Conservation (phyloP, 2,329 filamentous ascomycete genomes). For the Pseudogymnoascus sp. region DNA sequence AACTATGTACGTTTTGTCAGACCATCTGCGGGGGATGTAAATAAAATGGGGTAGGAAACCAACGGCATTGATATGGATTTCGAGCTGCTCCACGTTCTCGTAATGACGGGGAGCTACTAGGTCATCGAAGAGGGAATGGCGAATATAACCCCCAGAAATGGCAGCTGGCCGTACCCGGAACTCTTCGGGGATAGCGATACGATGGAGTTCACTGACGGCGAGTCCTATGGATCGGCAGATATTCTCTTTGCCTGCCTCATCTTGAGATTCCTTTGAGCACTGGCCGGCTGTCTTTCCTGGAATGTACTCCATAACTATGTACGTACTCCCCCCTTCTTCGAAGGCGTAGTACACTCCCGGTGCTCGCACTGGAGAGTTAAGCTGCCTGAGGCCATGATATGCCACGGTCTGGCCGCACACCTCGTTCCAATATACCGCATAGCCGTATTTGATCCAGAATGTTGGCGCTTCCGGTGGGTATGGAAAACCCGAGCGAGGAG, state of each 20-base stretch:
- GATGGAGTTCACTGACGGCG: slow-evolving; percentile 15
- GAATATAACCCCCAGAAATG: not conserved
- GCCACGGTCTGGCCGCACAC: not conserved
- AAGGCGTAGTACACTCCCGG: not conserved
- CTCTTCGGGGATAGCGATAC: slow-evolving; percentile 14
- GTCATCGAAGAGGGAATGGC: slow-evolving; percentile 12
- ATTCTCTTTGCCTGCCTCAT: slow-evolving; percentile 9
- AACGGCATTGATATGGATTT: slow-evolving; percentile 17
- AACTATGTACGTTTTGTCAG: not conserved
- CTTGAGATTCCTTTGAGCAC: not conserved
- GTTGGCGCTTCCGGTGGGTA: not conserved
- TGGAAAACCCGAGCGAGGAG: not conserved
- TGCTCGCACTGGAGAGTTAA: not conserved
- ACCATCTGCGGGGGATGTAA: not conserved
- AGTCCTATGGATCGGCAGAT: slow-evolving; percentile 14
- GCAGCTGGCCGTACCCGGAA: slow-evolving; percentile 8
- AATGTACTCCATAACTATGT: slow-evolving; percentile 3
- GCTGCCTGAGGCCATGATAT: not conserved
- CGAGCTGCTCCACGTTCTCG: slow-evolving; percentile 14
- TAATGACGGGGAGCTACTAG: slow-evolving; percentile 10
- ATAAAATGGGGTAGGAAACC: not conserved
- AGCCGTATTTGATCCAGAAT: not conserved
- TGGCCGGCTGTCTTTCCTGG: not conserved
- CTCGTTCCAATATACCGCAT: not conserved
- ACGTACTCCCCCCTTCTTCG: not conserved